A percentile compares a stretch with the other conserved stretches of the same genome.
Conservation (phyloP, 2,329 filamentous ascomycete genomes). For the Alternaria alternata region DNA sequence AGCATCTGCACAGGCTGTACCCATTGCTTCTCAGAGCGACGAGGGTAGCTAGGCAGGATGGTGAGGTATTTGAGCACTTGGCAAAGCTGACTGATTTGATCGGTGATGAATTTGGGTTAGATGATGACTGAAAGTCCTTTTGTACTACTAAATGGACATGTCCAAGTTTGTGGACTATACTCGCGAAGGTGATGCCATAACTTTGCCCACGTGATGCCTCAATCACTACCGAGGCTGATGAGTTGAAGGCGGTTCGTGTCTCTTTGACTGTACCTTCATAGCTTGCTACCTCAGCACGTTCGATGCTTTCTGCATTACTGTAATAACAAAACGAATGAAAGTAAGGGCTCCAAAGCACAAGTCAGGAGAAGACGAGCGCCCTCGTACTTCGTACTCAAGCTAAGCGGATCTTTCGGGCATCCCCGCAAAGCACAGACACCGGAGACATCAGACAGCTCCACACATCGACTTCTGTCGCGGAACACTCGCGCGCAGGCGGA, state of each 20-base stretch:
- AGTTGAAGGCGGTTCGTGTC: background rate
- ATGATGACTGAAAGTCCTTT: slow-evolving; percentile 26
- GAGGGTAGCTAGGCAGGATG: slow-evolving; percentile 68
- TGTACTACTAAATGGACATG: background rate
- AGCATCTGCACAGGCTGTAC: slow-evolving; percentile 83
- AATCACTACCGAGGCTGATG: background rate
- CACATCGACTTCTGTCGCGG: slow-evolving; percentile 14
- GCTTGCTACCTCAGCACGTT: background rate
- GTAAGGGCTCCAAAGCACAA: background rate
- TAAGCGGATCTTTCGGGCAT: slow-evolving; percentile 5
- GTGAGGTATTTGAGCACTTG: slow-evolving; percentile 61
- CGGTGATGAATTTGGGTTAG: slow-evolving; percentile 47
- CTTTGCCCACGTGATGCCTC: background rate
- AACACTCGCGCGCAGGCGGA: slow-evolving; percentile 17
- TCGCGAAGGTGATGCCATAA: background rate
- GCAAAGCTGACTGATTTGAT: slow-evolving; percentile 52
- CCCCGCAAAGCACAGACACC: slow-evolving; percentile 16
- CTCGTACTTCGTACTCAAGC: background rate
- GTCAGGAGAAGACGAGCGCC: background rate
- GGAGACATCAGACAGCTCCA: slow-evolving; percentile 20
- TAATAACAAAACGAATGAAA: background rate
- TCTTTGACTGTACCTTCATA: background rate
- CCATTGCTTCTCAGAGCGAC: slow-evolving; percentile 75
- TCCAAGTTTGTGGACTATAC: background rate
- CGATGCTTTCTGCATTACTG: background rate